Percentiles rank a stretch among this genome's conserved stretches.
These are phyloP conservation scores for Rubia tinctorum DNA, from an alignment of 305 asterid species.

Conservation along the genomic window DNA sequence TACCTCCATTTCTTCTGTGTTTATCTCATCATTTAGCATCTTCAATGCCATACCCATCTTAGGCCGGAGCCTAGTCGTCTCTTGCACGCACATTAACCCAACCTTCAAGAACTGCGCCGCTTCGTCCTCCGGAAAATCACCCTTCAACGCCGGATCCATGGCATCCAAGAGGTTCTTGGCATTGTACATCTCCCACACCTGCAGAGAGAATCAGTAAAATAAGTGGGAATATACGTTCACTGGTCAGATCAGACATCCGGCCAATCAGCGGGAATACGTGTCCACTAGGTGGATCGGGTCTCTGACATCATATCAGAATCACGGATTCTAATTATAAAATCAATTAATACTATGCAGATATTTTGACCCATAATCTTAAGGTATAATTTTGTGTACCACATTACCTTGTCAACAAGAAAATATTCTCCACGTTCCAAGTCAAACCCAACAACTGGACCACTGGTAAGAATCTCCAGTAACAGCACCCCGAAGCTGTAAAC, in stretches of 20 bases:
- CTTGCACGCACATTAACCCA: conserved; percentile 78
- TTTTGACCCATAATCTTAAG: too few relatives aligned
- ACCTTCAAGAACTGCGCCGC: conserved; percentile 50
- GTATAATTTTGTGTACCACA: too few relatives aligned
- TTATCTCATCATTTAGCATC: conserved; percentile 56
- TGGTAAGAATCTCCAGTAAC: conserved; percentile 62
- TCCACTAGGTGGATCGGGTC: too few relatives aligned
- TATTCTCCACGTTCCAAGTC: conserved; percentile 60
- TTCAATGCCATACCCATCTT: conserved; percentile 54
- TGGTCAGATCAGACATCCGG: too few relatives aligned
- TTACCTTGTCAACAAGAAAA: conserved; percentile 60
- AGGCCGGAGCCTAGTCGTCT: conserved; percentile 57
- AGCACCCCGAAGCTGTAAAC: conserved; percentile 86
- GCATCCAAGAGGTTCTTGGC: conserved; percentile 33
- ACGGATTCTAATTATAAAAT: too few relatives aligned
- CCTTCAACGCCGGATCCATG: conserved; percentile 54
- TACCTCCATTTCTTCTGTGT: conserved; percentile 29
- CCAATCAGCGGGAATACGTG: too few relatives aligned
- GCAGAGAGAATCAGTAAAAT: conserved; percentile 7
- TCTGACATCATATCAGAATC: too few relatives aligned
- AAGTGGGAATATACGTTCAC: too few relatives aligned
- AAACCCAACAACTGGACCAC: conserved; percentile 49
- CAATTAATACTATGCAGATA: too few relatives aligned
- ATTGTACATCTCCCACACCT: conserved; percentile 76
- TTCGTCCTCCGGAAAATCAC: conserved; percentile 44